Percentiles rank a stretch among this genome's conserved stretches.
These are phyloP conservation scores for Fusarium sp. DNA, from an alignment of 2,329 filamentous ascomycete genomes.

Conservation along the genomic window DNA sequence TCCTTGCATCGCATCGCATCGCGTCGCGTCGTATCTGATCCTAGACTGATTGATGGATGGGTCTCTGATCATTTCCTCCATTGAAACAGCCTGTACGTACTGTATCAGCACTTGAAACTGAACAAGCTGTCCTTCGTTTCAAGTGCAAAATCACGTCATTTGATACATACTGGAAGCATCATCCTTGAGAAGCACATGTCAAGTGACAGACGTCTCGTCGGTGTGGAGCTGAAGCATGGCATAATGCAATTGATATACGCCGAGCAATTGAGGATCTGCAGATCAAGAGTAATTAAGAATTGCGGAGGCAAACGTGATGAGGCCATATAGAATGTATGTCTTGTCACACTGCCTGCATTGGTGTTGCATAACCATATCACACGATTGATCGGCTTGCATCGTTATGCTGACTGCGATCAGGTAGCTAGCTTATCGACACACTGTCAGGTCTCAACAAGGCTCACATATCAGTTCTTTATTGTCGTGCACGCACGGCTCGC, in stretches of 20 bases:
- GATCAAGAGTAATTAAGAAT: slow-evolving; percentile 1
- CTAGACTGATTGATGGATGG: slow-evolving; percentile 1
- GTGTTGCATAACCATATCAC: slow-evolving; percentile 7
- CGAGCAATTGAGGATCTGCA: background rate
- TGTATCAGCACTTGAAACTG: slow-evolving; percentile 2
- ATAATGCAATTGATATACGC: background rate
- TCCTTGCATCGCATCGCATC: slow-evolving; percentile 14
- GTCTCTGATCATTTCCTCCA: slow-evolving; percentile 7
- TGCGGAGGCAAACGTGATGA: slow-evolving; percentile 29
- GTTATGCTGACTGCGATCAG: background rate
- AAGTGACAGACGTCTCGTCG: slow-evolving; percentile 3
- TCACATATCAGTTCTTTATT: slow-evolving; percentile 5
- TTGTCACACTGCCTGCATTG: slow-evolving; percentile 31
- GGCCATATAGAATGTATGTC: slow-evolving; percentile 37
- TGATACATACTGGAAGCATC: slow-evolving; percentile 17
- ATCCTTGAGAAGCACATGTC: slow-evolving; percentile 21
- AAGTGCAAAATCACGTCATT: slow-evolving; percentile 24
- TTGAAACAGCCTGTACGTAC: slow-evolving; percentile 1
- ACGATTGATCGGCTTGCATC: slow-evolving; percentile 2
- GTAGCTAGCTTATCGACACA: background rate
- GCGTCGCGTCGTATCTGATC: background rate
- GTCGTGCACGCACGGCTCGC: background rate
- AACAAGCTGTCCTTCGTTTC: slow-evolving; percentile 21
- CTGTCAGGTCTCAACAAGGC: slow-evolving; percentile 12
- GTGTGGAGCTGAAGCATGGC: slow-evolving; percentile 25